A percentile compares a stretch with the other conserved stretches of the same genome.
phyloP scores from a whole-genome alignment of 176 grass and related monocot genomes.

The Rhipidocladum racemiflorum region DNA sequence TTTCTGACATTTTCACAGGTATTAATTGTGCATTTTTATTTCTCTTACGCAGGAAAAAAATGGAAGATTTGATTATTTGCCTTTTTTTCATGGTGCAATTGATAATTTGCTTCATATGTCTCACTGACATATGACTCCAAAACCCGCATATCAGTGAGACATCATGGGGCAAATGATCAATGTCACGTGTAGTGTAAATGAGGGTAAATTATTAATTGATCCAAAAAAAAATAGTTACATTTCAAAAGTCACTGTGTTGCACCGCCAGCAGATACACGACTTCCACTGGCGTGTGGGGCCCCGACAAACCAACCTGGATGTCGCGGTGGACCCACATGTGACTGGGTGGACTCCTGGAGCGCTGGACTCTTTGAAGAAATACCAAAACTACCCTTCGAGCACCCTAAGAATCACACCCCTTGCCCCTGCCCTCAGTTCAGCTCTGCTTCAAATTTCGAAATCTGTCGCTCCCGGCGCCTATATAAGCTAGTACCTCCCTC shows the following conservation, averaged over 20 bases:
- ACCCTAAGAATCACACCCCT: background rate
- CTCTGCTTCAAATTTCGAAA: constrained; percentile 54
- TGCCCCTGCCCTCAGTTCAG: background rate
- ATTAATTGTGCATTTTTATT: background rate
- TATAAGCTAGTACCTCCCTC: constrained; percentile 21
- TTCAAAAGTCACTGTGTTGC: background rate
- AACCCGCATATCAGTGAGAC: too few relatives aligned
- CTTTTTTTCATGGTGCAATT: too few relatives aligned
- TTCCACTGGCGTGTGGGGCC: background rate
- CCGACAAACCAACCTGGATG: background rate
- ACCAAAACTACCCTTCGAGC: background rate
- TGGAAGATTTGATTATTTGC: too few relatives aligned
- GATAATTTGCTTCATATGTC: too few relatives aligned
- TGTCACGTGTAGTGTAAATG: too few relatives aligned
- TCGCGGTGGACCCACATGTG: background rate
- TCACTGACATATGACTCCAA: too few relatives aligned
- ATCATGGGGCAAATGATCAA: too few relatives aligned
- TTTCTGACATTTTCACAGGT: too few relatives aligned
- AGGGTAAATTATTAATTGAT: too few relatives aligned
- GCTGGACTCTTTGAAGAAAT: background rate
- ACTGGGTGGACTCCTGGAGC: background rate
- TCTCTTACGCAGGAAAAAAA: constrained; percentile 16
- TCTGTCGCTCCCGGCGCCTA: constrained; percentile 29
- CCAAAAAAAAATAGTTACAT: background rate
- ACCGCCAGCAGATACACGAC: background rate